Evolutionary conservation across 2,329 filamentous ascomycete genomes (phyloP).

Genomic region (Colletotrichum zoysiae): DNA sequence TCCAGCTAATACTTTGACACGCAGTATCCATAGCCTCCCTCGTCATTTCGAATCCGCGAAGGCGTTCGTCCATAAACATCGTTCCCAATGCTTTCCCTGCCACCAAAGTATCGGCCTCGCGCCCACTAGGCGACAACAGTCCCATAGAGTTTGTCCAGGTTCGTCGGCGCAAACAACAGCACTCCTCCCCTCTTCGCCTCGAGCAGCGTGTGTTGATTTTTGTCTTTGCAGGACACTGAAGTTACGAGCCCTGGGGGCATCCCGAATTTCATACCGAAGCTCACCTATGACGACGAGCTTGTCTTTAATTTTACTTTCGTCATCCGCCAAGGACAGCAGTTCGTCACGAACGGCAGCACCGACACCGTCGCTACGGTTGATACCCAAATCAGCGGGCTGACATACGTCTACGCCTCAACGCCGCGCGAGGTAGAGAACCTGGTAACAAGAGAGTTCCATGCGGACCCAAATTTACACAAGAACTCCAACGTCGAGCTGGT

Average conservation of each 20-base stretch:
- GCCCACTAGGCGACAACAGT: slow-evolving; percentile 78
- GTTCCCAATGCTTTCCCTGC: slow-evolving; percentile 90
- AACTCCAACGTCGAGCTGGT: slow-evolving; percentile 95
- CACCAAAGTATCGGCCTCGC: slow-evolving; percentile 78
- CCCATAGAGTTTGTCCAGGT: slow-evolving; percentile 95
- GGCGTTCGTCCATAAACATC: slow-evolving; percentile 81
- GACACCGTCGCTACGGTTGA: slow-evolving; percentile 63
- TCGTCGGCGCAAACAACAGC: slow-evolving; percentile 49
- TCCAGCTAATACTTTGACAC: slow-evolving; percentile 40
- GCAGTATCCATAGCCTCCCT: slow-evolving; percentile 90
- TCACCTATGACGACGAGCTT: slow-evolving; percentile 92
- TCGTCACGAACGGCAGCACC: slow-evolving; percentile 59
- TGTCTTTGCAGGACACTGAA: slow-evolving; percentile 79
- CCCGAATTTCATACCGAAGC: slow-evolving; percentile 86
- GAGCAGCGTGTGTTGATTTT: slow-evolving; percentile 23
- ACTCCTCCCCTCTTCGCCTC: slow-evolving; percentile 1
- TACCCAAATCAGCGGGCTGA: slow-evolving; percentile 87
- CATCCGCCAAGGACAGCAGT: slow-evolving; percentile 66
- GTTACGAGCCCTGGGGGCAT: slow-evolving; percentile 56
- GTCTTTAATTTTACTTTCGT: slow-evolving; percentile 94
- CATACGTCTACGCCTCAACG: slow-evolving; percentile 90
- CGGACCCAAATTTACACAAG: slow-evolving; percentile 96
- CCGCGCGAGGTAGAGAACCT: slow-evolving; percentile 91
- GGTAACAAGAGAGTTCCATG: slow-evolving; percentile 94
- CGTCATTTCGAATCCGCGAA: slow-evolving; percentile 82